Percentiles rank a stretch among this genome's conserved stretches.
phyloP scores from a whole-genome alignment of 140 eudicot species.

The Eryngium alpinum region DNA sequence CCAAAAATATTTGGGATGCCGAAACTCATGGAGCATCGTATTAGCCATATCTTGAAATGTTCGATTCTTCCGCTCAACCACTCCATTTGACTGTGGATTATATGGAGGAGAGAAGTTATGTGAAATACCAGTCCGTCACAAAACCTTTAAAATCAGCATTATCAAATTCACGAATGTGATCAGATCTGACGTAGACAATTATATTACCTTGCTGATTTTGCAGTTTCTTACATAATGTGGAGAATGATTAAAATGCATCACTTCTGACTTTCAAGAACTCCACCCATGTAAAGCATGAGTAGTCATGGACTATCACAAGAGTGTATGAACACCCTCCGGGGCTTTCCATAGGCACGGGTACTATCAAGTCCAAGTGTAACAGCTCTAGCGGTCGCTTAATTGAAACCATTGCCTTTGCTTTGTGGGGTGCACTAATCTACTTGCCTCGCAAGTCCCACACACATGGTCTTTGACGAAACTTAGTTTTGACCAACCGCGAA shows the following conservation, averaged over 20 bases:
- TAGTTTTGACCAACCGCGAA: background rate
- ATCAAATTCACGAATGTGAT: background rate
- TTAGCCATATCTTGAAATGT: background rate
- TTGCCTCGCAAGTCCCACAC: background rate
- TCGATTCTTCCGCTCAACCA: background rate
- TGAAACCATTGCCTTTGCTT: background rate
- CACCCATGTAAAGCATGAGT: background rate
- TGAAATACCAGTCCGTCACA: background rate
- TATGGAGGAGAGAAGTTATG: background rate
- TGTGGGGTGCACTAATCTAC: background rate
- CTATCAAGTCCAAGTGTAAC: background rate
- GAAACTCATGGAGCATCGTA: background rate
- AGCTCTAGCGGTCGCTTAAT: background rate
- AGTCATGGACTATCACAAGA: background rate
- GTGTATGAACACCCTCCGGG: background rate
- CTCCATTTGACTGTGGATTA: background rate
- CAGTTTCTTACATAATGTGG: background rate
- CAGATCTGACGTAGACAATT: background rate
- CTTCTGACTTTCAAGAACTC: background rate
- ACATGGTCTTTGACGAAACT: background rate
- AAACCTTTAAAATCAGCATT: background rate
- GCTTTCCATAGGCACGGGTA: background rate
- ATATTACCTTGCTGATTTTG: background rate
- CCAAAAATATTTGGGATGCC: background rate
- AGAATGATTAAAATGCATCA: background rate